Base-by-base conservation (phyloP, 1,284 basidiomycete genomes). In the Rhodotorula sp. region DNA sequence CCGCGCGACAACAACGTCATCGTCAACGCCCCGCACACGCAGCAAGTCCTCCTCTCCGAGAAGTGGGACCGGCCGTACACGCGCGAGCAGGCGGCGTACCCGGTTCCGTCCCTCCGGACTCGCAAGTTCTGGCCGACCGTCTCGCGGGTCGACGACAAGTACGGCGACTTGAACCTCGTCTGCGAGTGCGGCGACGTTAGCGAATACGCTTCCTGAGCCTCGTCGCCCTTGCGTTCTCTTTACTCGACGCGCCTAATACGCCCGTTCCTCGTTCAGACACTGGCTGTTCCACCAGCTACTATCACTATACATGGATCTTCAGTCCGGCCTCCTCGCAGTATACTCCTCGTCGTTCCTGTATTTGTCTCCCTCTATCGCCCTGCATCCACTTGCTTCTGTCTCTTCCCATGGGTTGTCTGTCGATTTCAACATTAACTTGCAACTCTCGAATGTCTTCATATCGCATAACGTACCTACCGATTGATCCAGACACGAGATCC, bases 121-220 rank as follows among this genome's bases (percentile, higher is more conserved):
- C 89, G 86, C 84, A 97, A 97, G 82, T 95, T 96, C 83, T 96
- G 94, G 94, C 93, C 94, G 3, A 86, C 89, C 15, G 91, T 95
- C 60, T 89, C 90, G 18, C 86, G 94, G 66, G 86, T 97, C 64
- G 93, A 96, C 79, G 94, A 97, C 90, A 89, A 89, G 10, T 92
- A 89, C 78, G 91, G 91, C 59, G 91, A 93, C 79, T 82, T 90
- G 68, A 89, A 93, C 58, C 64, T 76, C 10, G 78, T 83, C 68
- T 96, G 93, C 79, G 90, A 94, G 80, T 96, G 93, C 78, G 91
- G 91, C 45, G 86, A 89, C 5, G 92, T 95, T 59, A 91, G 93
- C 80, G 91, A 94, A 77, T 82, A 82, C 74, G 82, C 78, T 22
- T 62, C 62, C 20, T 29, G 37, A 62, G 37, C 42, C 14, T 4